phyloP scores from a whole-genome alignment of 805 yeast genomes.

The Priceomyces castillae region DNA sequence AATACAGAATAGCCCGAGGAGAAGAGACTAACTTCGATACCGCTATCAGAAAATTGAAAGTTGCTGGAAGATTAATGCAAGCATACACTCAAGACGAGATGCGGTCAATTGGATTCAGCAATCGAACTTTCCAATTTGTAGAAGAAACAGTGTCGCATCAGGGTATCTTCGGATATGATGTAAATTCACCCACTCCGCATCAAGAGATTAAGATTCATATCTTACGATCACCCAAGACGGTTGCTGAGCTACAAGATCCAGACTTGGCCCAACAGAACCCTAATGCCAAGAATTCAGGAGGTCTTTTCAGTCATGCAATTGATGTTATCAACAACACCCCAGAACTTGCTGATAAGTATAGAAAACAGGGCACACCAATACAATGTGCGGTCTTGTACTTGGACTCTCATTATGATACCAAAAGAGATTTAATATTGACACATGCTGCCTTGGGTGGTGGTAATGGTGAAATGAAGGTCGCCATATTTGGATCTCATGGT shows the following conservation, averaged over 20 bases:
- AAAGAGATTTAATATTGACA: slow-evolving; percentile 57
- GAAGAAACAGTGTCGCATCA: slow-evolving; percentile 46
- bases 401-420: slow-evolving; percentile 81
- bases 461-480: slow-evolving; percentile 62
- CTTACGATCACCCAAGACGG: slow-evolving; percentile 61
- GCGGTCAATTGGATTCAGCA: slow-evolving; percentile 73
- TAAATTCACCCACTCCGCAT: slow-evolving; percentile 52
- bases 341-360: slow-evolving; percentile 24
- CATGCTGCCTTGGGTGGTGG: slow-evolving; percentile 98
- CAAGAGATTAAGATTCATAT: slow-evolving; percentile 77
- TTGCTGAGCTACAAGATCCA: slow-evolving; percentile 70
- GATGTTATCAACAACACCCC: slow-evolving; percentile 56
- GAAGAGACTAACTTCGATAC: slow-evolving; percentile 68
- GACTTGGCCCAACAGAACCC: slow-evolving; percentile 85
- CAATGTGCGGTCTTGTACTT: slow-evolving; percentile 84
- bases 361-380: slow-evolving; percentile 54
- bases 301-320: slow-evolving; percentile 71
- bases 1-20: slow-evolving; percentile 38
- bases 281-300: slow-evolving; percentile 70
- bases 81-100: slow-evolving; percentile 91
- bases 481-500: slow-evolving; percentile 93
- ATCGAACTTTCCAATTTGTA: slow-evolving; percentile 69
- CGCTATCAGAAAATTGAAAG: slow-evolving; percentile 70
- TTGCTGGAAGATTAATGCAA: slow-evolving; percentile 86
- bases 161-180: slow-evolving; percentile 31